phyloP scores from a whole-genome alignment of 768 basidiomycete species.

The Termitomyces sp. region DNA sequence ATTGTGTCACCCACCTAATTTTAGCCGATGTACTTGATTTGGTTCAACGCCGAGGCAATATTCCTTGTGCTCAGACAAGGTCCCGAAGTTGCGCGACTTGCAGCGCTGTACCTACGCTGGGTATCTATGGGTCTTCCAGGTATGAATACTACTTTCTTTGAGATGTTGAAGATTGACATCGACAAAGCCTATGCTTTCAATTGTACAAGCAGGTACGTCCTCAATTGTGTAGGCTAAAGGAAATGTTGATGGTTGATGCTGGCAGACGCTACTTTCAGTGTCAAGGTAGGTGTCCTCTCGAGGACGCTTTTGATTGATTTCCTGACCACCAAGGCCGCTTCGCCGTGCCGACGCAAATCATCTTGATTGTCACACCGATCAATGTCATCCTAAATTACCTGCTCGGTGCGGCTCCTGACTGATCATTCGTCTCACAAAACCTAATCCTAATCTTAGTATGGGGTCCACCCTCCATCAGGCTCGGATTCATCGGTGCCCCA shows the following conservation, averaged over 20 bases:
- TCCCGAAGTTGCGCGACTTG: constrained; percentile 74
- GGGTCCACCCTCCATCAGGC: constrained; percentile 71
- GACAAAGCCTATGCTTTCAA: constrained; percentile 44
- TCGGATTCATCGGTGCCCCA: constrained; percentile 92
- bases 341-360: constrained; percentile 78
- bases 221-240: background rate
- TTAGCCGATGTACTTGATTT: constrained; percentile 57
- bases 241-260: background rate
- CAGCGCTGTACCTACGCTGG: constrained; percentile 71
- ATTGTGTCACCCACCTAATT: background rate
- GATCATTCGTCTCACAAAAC: background rate
- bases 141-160: constrained; percentile 14
- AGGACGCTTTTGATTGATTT: background rate
- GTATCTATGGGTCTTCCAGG: constrained; percentile 74
- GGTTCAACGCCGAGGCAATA: constrained; percentile 79
- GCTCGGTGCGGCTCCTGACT: constrained; percentile 45
- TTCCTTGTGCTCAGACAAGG: constrained; percentile 75
- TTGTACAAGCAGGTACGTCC: constrained; percentile 37
- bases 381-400: constrained; percentile 81
- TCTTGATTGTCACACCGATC: constrained; percentile 76
- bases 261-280: constrained; percentile 74
- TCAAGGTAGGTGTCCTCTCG: constrained; percentile 42
- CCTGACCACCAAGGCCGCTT: constrained; percentile 52
- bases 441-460: constrained; percentile 42
- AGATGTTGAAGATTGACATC: background rate